Base-by-base conservation (phyloP, 2,329 filamentous ascomycete species). In the Exutisphaerella laricina region DNA sequence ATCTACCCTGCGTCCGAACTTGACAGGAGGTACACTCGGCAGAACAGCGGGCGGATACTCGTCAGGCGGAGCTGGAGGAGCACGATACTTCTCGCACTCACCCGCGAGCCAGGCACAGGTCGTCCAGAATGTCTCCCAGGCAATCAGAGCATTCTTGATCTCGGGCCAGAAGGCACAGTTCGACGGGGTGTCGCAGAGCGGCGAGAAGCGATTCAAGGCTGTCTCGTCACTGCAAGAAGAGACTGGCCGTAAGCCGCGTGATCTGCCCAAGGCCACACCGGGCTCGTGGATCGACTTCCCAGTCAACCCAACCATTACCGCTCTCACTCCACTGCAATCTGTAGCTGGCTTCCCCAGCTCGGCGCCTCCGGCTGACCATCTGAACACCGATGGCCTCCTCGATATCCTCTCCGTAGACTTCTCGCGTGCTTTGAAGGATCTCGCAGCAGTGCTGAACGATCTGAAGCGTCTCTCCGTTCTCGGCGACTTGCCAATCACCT, bases 51-150 rank as follows among this genome's bases (percentile, higher is more conserved):
- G 90, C 53, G 92, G 92, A n/a, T 98, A 98, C 62, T 75, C 75
- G 51, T 78, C 80, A 37, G 83, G 82, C 22, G 75, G 81, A 34
- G 64, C 79, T 45, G 80, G 85, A 53, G 85, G 84, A 32, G 80
- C 82, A 17, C 78, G 90, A 53, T 90, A 90, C 70, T 97, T 97
- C 69, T 94, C 88, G 1, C 89, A 96, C 67, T 79, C 81, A 1
- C 88, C 90, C 1, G 84, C 86, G 7, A 79, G 83, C 5, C 88
- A 88, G 28, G 88, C 89, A 1, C 87, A 97, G 64, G 88, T 97
- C 34, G 79, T 97, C 39, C 85, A 92, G 65, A 95, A 95, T 66
- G 90, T 96, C n/a, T 94, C 88, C 9, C 82, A 88, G 56, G 92
- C 88, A 4, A 82, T 97, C 59, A 81, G 92, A 41, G 89, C 88